Evolutionary conservation across 495 filamentous ascomycete genomes (phyloP), one percentile per base, ranked within the genome.

Genomic region (Penicillium turbatum): DNA sequence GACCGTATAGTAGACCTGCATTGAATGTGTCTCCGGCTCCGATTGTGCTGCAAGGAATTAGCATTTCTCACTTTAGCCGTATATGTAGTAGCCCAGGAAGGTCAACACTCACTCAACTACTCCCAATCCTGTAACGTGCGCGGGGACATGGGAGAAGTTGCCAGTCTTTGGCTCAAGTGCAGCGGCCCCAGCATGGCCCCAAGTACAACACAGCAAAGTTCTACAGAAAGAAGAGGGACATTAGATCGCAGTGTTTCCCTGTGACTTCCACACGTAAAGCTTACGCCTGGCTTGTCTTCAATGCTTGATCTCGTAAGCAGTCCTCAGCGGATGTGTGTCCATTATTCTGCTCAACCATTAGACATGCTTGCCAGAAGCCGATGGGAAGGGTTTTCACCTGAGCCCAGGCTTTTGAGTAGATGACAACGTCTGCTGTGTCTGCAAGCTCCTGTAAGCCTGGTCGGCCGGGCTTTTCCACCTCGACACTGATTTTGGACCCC

Each of bases 11-110:
- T 65, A 88, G 81, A 21, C 85, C 86, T 7, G 86, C 86, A 54
- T 87, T 82, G 57, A 90, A 89, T 1, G 86, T 88, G 62, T 90
- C 86, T 59, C 86, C 86, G 51, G 86, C 86, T 39, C 86, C 85
- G 43, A 88, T 78, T 9, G 85, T 78, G 59, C 85, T 88, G n/a
- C 5, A 16, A 19, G 38, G 13, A 5, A 30, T 74, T 36, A 68
- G 65, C 39, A 15, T 47, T 30, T 27, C 13, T 2, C 17, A 16
- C 30, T 19, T 15, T 15, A 13, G 19, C 9, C 16, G n/a, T 30
- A 2, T 5, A 16, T 44, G 1, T 0, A 6, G 2, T 27, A 29
- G 3, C 26, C 29, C 26, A 13, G 10, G 21, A 35, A 49, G 51
- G 44, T 51, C 59, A 47, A 43, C 48, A 80, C 84, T 71, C 79